Evolutionary conservation across 2,329 filamentous ascomycete species (phyloP), one percentile per base, ranked within the genome.

Genomic region (Epicoccum sorghinum): DNA sequence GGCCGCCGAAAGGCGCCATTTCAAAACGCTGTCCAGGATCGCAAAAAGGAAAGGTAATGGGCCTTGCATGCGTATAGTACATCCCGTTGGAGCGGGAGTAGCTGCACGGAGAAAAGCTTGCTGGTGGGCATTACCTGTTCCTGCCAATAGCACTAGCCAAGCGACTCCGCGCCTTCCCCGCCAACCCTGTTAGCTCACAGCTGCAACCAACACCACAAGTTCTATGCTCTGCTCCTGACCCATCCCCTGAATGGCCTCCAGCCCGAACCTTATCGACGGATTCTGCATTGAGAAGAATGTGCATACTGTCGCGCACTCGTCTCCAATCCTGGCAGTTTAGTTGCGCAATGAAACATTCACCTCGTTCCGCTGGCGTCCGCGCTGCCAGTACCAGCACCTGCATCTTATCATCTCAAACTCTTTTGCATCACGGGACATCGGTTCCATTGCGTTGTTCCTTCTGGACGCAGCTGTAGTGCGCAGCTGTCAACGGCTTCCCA

Each of bases 401-500:
- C 18, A 18, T 18, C 18, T 57, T 44, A 45, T 51, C 43, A 47
- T 65, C 62, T 59, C 58, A 61, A 55, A 67, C 50, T 29, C 58
- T 45, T 42, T 39, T 56, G 39, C 43, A 35, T 53, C 47, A 38
- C 44, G 46, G 51, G 8, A 8, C 27, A 35, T 43, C 36, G 50
- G 42, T 47, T 47, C 30, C n/a, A 22, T 44, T 47, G 44, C 27
- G 27, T 9, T 29, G 27, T 29, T 29, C 27, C 27, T 9, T 29
- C 9, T 6, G 27, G 27, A 7, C 27, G 9, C 9, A 6, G 27
- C 6, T 29, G 27, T 29, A 9, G 27, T 29, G 27, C 27, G 36
- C 39, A 52, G 39, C 43, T 59, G 38, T 42, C 39, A 66, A 67
- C 62, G 60, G 59, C 47, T 48, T 54, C 58, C 60, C 55, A 63